phyloP scores from a whole-genome alignment of 2,329 filamentous ascomycete species.

The Phaeosphaeria sp. region DNA sequence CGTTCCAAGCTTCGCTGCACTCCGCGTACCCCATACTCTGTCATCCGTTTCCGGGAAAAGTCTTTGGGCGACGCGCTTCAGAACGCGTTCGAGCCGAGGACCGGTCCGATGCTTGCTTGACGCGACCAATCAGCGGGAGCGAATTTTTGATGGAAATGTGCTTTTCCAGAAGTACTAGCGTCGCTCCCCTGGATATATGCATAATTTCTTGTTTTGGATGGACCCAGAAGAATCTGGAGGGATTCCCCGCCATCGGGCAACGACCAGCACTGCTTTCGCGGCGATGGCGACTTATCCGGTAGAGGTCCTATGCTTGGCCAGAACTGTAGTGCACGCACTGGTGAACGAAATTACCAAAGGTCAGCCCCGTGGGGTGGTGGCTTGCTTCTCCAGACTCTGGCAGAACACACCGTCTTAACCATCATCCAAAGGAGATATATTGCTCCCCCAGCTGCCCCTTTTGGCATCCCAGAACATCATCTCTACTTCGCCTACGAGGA shows the following conservation, averaged over 20 bases:
- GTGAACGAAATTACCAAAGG: constrained; percentile 4
- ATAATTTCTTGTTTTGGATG: constrained; percentile 2
- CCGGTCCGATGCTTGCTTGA: neutral
- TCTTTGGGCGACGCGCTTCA: constrained; percentile 11
- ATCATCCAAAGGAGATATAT: constrained; percentile 15
- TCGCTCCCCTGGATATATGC: constrained; percentile 6
- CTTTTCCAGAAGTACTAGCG: constrained; percentile 12
- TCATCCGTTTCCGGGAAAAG: constrained; percentile 15
- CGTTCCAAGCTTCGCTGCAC: neutral
- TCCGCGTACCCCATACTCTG: neutral
- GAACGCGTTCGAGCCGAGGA: constrained; percentile 3
- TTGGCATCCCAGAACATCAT: neutral
- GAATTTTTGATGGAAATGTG: constrained; percentile 15
- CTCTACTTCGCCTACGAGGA: neutral
- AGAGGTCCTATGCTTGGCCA: constrained; percentile 7
- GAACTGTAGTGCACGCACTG: neutral
- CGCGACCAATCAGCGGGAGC: constrained; percentile 11
- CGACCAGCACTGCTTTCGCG: constrained; percentile 3
- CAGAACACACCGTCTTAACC: constrained; percentile 9
- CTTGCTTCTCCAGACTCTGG: constrained; percentile 27
- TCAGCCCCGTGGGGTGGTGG: constrained; percentile 25
- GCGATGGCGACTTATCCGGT: constrained; percentile 9
- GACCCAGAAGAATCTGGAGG: constrained; percentile 3
- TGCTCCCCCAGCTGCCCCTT: constrained; percentile 7
- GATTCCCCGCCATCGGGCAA: neutral